Evolutionary conservation across 495 filamentous ascomycete genomes (phyloP).

Genomic region (Geoglossum glabrum): DNA sequence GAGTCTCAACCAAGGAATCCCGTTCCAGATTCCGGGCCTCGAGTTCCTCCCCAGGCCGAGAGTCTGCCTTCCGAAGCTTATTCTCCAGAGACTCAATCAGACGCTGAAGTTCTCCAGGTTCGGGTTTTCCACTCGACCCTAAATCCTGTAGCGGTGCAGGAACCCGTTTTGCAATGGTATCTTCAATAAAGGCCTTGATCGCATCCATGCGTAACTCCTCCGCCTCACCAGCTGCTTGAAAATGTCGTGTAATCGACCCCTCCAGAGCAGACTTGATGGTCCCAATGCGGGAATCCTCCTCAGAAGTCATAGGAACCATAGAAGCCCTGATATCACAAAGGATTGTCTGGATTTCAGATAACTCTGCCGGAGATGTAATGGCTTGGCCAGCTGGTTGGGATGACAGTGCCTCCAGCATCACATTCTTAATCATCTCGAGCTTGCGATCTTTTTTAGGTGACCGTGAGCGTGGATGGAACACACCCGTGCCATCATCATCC

Average conservation of each 20-base stretch:
- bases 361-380: slow-evolving; percentile 16
- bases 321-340: slow-evolving; percentile 37
- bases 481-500: slow-evolving; percentile 40
- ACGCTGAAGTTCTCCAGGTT: slow-evolving; percentile 30
- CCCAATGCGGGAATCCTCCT: background rate
- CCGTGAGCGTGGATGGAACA: slow-evolving; percentile 32
- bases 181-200: slow-evolving; percentile 6
- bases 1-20: slow-evolving; percentile 49
- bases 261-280: slow-evolving; percentile 28
- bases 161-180: background rate
- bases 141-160: slow-evolving; percentile 6
- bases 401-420: slow-evolving; percentile 60
- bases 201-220: slow-evolving; percentile 5
- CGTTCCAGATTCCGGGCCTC: slow-evolving; percentile 45
- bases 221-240: slow-evolving; percentile 16
- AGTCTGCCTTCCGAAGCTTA: slow-evolving; percentile 27
- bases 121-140: background rate
- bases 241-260: slow-evolving; percentile 24
- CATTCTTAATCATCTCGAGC: slow-evolving; percentile 61
- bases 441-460: slow-evolving; percentile 55
- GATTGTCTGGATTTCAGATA: slow-evolving; percentile 31
- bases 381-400: slow-evolving; percentile 23
- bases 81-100: slow-evolving; percentile 32
- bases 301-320: slow-evolving; percentile 11
- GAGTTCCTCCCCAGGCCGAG: slow-evolving; percentile 37